Conservation (phyloP, 371 early-diverging fungal species). For the Lichtheimia ornata region DNA sequence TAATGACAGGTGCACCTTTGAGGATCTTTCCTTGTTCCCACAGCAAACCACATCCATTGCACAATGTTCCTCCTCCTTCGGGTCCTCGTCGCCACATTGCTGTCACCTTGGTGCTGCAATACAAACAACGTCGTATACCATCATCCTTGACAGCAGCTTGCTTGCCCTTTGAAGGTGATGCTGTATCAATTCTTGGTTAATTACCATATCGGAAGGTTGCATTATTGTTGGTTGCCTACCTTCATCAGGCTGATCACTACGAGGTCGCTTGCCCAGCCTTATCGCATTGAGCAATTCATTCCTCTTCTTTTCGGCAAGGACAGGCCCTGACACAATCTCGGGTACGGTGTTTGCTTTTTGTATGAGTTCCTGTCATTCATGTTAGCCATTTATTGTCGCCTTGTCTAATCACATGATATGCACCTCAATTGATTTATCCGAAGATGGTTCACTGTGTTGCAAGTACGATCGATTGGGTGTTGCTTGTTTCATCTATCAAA, state of each 20-base stretch:
- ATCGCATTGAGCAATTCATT: conserved; percentile 44
- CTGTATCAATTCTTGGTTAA: not conserved
- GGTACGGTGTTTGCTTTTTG: conserved; percentile 32
- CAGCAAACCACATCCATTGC: conserved; percentile 53
- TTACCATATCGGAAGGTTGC: not conserved
- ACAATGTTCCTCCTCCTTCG: conserved; percentile 42
- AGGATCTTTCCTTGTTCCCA: conserved; percentile 58
- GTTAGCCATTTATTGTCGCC: not conserved
- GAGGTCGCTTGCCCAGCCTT: conserved; percentile 36
- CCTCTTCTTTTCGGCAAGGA: conserved; percentile 47
- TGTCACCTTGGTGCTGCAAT: conserved; percentile 45
- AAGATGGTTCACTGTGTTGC: conserved; percentile 15
- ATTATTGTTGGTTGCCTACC: conserved; percentile 18
- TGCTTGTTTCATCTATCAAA: not conserved
- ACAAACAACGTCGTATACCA: conserved; percentile 35
- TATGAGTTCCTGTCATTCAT: conserved; percentile 18
- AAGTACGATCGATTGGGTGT: conserved; percentile 23
- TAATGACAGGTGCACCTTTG: conserved; percentile 39
- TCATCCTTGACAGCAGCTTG: conserved; percentile 31
- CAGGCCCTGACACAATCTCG: conserved; percentile 38
- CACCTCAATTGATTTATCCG: conserved; percentile 13
- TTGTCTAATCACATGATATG: not conserved
- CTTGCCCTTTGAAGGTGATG: conserved; percentile 21
- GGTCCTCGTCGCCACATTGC: conserved; percentile 52
- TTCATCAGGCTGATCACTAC: conserved; percentile 29